Evolutionary conservation across 805 yeast species (phyloP).

Genomic region (Barnettozyma siamensis): DNA sequence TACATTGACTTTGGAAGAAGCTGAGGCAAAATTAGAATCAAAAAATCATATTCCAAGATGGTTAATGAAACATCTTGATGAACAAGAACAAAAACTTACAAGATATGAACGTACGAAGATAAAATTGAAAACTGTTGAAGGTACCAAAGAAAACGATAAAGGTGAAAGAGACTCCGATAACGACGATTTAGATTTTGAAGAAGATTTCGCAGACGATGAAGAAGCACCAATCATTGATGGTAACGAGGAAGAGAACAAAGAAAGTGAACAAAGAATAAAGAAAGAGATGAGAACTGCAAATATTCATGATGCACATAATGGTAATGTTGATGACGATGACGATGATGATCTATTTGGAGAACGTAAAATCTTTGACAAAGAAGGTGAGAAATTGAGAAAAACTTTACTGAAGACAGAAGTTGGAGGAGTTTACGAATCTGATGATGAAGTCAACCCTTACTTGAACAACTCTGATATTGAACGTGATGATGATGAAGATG

Average conservation of each 20-base stretch:
- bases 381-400: slow-evolving; percentile 80
- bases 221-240: slow-evolving; percentile 98
- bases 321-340: slow-evolving; percentile 50
- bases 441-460: slow-evolving; percentile 81
- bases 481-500: slow-evolving; percentile 35
- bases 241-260: slow-evolving; percentile 88
- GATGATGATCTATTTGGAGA: slow-evolving; percentile 71
- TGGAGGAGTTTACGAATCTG: slow-evolving; percentile 70
- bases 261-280: slow-evolving; percentile 78
- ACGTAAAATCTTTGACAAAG: slow-evolving; percentile 72
- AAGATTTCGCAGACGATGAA: slow-evolving; percentile 97
- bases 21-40: slow-evolving; percentile 89
- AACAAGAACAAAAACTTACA: slow-evolving; percentile 45
- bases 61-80: slow-evolving; percentile 88
- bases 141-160: slow-evolving; percentile 31
- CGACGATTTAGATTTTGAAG: slow-evolving; percentile 91
- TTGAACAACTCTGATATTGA: slow-evolving; percentile 65
- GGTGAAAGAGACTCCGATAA: slow-evolving; percentile 66
- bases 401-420: slow-evolving; percentile 82
- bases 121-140: slow-evolving; percentile 45
- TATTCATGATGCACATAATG: slow-evolving; percentile 52
- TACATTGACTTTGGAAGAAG: slow-evolving; percentile 91
- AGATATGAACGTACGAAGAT: slow-evolving; percentile 44
- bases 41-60: slow-evolving; percentile 78
- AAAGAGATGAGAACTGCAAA: slow-evolving; percentile 81